phyloP scores from a whole-genome alignment of 441 rosid species.

The Croton setiger region DNA sequence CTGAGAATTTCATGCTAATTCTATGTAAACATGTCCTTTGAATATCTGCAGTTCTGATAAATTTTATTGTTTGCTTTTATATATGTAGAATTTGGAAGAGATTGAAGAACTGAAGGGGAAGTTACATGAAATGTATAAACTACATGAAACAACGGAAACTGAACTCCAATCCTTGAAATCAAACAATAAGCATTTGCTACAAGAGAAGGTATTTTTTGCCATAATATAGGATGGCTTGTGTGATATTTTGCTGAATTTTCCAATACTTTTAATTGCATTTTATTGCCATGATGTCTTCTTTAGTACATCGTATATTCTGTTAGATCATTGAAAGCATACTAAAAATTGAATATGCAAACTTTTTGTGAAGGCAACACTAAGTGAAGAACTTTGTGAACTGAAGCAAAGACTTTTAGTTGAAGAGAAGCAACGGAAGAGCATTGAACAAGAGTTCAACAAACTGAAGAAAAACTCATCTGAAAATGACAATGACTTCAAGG shows the following conservation, averaged over 20 bases:
- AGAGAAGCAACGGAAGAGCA: conserved; percentile 62
- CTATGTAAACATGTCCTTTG: not conserved
- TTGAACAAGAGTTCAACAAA: conserved; percentile 65
- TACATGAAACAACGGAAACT: conserved; percentile 43
- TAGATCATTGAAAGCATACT: conserved; percentile 8
- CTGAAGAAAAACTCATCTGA: conserved; percentile 57
- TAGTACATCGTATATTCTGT: not conserved
- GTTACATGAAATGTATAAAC: conserved; percentile 49
- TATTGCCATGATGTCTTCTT: not conserved
- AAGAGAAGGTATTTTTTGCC: conserved; percentile 55
- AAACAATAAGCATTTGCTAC: conserved; percentile 44
- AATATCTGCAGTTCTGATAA: not conserved
- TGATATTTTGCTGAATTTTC: not conserved
- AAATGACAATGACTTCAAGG: conserved; percentile 54
- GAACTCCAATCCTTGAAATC: conserved; percentile 67
- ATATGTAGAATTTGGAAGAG: conserved; percentile 53
- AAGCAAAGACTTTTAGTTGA: conserved; percentile 62
- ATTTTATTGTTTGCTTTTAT: conserved; percentile 18
- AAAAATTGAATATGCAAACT: conserved; percentile 14
- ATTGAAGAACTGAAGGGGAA: conserved; percentile 42
- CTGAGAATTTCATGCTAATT: not conserved
- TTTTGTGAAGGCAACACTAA: conserved; percentile 49
- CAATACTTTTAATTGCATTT: conserved; percentile 4
- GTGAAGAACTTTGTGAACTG: conserved; percentile 54
- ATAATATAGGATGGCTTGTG: not conserved